Evolutionary conservation across 768 basidiomycete genomes (phyloP), one percentile per base, ranked within the genome.

Genomic region (Trametes villosa): DNA sequence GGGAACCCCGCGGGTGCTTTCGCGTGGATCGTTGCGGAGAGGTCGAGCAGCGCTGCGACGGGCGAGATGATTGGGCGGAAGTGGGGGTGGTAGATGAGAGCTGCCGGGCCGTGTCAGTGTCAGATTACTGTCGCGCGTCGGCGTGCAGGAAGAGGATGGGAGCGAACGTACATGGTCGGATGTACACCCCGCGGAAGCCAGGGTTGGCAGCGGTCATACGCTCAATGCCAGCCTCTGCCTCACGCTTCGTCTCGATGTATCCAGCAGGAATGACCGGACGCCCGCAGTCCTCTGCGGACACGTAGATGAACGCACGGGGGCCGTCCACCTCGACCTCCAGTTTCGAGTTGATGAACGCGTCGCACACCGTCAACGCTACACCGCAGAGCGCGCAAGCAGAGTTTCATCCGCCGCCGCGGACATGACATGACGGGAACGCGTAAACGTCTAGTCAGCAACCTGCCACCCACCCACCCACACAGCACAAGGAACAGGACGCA

Each of bases 51-150:
- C 8, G 89, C 88, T 1, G 96, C 95, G 53, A 91, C 81, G 51
- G 93, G 89, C 41, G 93, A 89, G 11, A 90, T 89, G 48, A 96
- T 69, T n/a, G 97, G 97, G 42, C 95, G 87, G 65, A 88, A 80
- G 74, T 97, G 94, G 9, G 96, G 91, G 71, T 98, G 96, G 76
- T 98, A 98, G 67, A 99, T 94, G 53, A 99, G 79, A 64, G 96
- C 97, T 94, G 33, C 24, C 47, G 11, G 45, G 30, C n/a, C 57
- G 34, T 31, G 42, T 38, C 27, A 51, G 31, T 22, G 44, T 7
- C 13, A 26, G 44, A 1, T 45, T 13, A 22, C 12, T 20, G 48
- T 18, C 18, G 11, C 13, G 2, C 12, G 20, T 24, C 22, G 45
- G 22, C 18, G n/a, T 31, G 7, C 13, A 11, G 20, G 38, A 30